Percentiles rank a stretch among this genome's conserved stretches.
These are phyloP conservation scores for Austroboletus rostrupii DNA, from an alignment of 1,284 basidiomycete genomes.

Conservation along the genomic window DNA sequence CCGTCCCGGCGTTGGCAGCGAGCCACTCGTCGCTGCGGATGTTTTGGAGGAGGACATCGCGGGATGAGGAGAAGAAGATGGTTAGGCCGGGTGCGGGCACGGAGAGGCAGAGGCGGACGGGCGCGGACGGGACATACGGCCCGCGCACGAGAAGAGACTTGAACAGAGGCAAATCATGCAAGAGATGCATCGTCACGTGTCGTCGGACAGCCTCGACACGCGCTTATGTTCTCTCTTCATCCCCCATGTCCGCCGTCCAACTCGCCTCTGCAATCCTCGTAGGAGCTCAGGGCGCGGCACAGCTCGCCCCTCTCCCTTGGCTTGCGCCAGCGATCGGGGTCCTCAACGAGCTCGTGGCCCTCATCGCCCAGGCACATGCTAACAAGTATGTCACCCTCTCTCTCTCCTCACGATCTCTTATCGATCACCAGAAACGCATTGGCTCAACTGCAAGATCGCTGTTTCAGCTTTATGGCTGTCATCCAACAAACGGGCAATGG, in stretches of 20 bases:
- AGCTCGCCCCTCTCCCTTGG: conserved; percentile 47
- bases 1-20: conserved; percentile 40
- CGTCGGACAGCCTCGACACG: conserved; percentile 17
- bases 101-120: conserved; percentile 56
- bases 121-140: conserved; percentile 50
- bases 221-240: background rate
- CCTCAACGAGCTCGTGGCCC: conserved; percentile 38
- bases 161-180: conserved; percentile 40
- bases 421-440: conserved; percentile 33
- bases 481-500: conserved; percentile 19
- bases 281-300: conserved; percentile 40
- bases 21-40: conserved; percentile 61
- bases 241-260: conserved; percentile 20
- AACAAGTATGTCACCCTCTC: conserved; percentile 37
- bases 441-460: conserved; percentile 41
- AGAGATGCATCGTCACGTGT: conserved; percentile 23
- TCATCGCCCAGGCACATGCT: conserved; percentile 43
- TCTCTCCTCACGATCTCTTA: conserved; percentile 5
- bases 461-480: conserved; percentile 28
- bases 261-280: conserved; percentile 12
- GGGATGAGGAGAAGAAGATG: conserved; percentile 52
- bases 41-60: conserved; percentile 35
- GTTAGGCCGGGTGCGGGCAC: conserved; percentile 34
- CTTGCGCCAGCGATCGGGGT: conserved; percentile 40
- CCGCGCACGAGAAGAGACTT: conserved; percentile 50